A percentile compares a stretch with the other conserved stretches of the same genome.
Evolutionary conservation across 2,329 filamentous ascomycete species (phyloP).

Genomic region (Fusarium pseudocircinatum): DNA sequence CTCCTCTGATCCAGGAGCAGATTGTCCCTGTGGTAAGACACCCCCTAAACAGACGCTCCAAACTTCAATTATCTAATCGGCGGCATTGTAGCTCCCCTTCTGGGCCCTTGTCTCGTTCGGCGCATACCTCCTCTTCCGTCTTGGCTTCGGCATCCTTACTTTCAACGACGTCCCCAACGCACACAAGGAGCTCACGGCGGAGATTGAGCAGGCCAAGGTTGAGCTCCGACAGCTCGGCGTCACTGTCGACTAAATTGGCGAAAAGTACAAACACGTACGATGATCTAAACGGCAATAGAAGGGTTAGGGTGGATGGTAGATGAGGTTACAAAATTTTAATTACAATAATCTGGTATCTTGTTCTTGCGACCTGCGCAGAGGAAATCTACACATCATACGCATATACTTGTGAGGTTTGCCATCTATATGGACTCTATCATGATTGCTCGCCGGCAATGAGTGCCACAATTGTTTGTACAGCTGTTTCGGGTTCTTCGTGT

Average conservation of each 20-base stretch:
- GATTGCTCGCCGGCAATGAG: conserved; percentile 61
- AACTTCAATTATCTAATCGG: not conserved
- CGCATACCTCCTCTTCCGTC: conserved; percentile 88
- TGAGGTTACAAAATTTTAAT: conserved; percentile 32
- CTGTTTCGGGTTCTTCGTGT: conserved; percentile 63
- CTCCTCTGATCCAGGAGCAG: conserved; percentile 79
- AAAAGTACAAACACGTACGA: not conserved
- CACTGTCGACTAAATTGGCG: conserved; percentile 71
- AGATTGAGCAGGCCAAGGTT: conserved; percentile 80
- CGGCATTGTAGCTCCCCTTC: conserved; percentile 77
- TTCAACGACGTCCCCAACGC: conserved; percentile 97
- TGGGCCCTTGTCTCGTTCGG: conserved; percentile 93
- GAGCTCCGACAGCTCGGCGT: conserved; percentile 81
- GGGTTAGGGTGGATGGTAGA: conserved; percentile 6
- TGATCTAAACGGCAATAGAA: conserved; percentile 36
- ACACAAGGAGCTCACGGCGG: conserved; percentile 85
- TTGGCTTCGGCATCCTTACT: conserved; percentile 91
- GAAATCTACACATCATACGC: not conserved
- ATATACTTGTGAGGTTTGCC: not conserved
- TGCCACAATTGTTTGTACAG: conserved; percentile 69
- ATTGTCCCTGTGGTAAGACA: conserved; percentile 82
- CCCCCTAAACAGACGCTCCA: no score
- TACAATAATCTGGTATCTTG: conserved; percentile 27
- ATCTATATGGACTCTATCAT: conserved; percentile 18
- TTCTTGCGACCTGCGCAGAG: conserved; percentile 22